These are phyloP conservation scores for Cyberlindnera mrakii DNA, from an alignment of 805 yeast genomes.

Conservation along the genomic window DNA sequence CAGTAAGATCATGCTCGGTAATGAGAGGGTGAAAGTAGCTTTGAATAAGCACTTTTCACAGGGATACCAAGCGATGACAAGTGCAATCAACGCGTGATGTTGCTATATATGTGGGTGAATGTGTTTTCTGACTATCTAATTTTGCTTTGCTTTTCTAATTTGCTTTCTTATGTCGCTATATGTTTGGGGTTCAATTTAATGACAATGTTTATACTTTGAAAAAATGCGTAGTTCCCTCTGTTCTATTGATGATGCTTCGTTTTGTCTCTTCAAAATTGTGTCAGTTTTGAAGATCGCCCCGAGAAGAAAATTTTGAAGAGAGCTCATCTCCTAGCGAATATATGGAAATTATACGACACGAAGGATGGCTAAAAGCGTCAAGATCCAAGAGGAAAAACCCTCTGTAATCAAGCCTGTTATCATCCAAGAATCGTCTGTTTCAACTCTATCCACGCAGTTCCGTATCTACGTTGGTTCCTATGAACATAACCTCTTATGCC, in stretches of 20 bases:
- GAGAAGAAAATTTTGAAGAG: slow-evolving; percentile 1
- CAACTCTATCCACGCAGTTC: slow-evolving; percentile 35
- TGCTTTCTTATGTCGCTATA: not conserved
- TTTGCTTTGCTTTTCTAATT: not conserved
- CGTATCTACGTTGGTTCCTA: slow-evolving; percentile 92
- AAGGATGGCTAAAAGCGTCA: slow-evolving; percentile 11
- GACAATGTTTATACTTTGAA: not conserved
- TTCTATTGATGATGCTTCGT: no score
- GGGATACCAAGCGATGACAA: slow-evolving; percentile 36
- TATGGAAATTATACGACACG: not conserved
- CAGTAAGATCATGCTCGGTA: slow-evolving; percentile 47
- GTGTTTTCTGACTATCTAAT: not conserved
- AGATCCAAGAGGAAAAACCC: slow-evolving; percentile 5
- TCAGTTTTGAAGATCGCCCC: no score
- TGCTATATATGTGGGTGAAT: not conserved
- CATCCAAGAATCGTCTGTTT: slow-evolving; percentile 10
- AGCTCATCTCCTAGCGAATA: not conserved
- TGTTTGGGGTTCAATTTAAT: no score
- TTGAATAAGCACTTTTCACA: slow-evolving; percentile 32
- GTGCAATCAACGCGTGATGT: slow-evolving; percentile 20
- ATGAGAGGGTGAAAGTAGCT: slow-evolving; percentile 41
- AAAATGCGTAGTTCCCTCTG: no score
- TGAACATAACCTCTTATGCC: slow-evolving; percentile 85
- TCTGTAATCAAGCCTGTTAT: slow-evolving; percentile 21
- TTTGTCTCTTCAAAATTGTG: no score